Evolutionary conservation across 345 rosid genomes (phyloP).

Genomic region (Trapa bicornis): DNA sequence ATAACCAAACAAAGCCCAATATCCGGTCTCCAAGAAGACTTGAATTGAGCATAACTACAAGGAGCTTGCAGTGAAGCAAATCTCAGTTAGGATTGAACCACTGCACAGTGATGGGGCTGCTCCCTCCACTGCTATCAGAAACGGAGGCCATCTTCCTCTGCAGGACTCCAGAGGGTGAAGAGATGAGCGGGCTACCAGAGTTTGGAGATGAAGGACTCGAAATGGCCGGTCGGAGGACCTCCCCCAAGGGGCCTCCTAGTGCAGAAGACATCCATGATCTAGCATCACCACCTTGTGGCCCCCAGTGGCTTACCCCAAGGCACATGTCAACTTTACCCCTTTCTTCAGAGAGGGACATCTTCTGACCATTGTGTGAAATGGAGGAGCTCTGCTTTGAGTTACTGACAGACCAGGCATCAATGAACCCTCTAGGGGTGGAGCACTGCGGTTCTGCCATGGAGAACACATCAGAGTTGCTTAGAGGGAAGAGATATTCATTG

Average conservation of each 20-base stretch:
- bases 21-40: background rate
- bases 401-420: constrained; percentile 42
- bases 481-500: constrained; percentile 8
- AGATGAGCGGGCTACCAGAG: constrained; percentile 10
- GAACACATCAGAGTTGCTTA: constrained; percentile 15
- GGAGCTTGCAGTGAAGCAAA: background rate
- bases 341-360: constrained; percentile 29
- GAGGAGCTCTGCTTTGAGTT: constrained; percentile 11
- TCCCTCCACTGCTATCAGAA: constrained; percentile 50
- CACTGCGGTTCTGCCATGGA: constrained; percentile 10
- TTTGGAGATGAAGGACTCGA: constrained; percentile 15
- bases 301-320: constrained; percentile 17
- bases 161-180: constrained; percentile 49
- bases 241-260: constrained; percentile 73
- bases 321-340: constrained; percentile 31
- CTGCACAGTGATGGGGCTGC: constrained; percentile 32
- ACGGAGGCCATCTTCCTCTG: constrained; percentile 38
- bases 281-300: constrained; percentile 15
- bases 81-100: constrained; percentile 24
- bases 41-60: background rate
- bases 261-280: constrained; percentile 25
- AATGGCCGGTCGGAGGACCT: constrained; percentile 37
- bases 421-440: constrained; percentile 30
- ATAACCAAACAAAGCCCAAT: background rate
- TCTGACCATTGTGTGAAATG: constrained; percentile 22